A percentile compares a stretch with the other conserved stretches of the same genome.
Evolutionary conservation across 2,329 filamentous ascomycete species (phyloP).

Genomic region (Alternaria postmessia): DNA sequence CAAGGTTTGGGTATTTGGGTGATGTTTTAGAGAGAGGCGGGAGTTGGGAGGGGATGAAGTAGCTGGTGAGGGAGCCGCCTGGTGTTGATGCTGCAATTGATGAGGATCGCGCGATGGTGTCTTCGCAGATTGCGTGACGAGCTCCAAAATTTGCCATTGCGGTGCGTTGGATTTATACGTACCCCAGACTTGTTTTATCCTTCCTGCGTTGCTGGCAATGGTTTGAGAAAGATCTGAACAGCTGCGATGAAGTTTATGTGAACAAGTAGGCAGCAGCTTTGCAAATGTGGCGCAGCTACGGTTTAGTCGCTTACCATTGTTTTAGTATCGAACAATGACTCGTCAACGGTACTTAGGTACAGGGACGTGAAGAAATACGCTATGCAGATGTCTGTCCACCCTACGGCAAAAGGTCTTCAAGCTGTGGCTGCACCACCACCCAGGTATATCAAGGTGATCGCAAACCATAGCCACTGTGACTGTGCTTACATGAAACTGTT

Average conservation of each 20-base stretch:
- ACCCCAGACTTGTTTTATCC: neutral
- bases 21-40: conserved; percentile 16
- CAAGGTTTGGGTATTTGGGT: neutral
- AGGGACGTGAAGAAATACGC: too few species aligned
- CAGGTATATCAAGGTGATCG: too few species aligned
- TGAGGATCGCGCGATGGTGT: conserved; percentile 25
- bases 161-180: neutral
- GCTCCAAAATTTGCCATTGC: conserved; percentile 28
- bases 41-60: conserved; percentile 28
- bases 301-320: neutral
- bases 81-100: conserved; percentile 21
- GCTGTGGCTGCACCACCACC: too few species aligned
- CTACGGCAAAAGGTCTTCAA: too few species aligned
- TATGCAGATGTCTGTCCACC: too few species aligned
- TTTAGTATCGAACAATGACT: fast-evolving
- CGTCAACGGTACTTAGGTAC: neutral
- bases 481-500: too few species aligned
- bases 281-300: neutral
- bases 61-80: conserved; percentile 23
- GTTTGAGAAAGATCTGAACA: neutral
- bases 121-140: conserved; percentile 31
- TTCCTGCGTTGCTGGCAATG: neutral
- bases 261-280: neutral
- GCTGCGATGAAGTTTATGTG: neutral
- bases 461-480: too few species aligned